These are phyloP conservation scores for Cokeromyces recurvatus DNA, from an alignment of 371 early-diverging fungal genomes.

Conservation along the genomic window DNA sequence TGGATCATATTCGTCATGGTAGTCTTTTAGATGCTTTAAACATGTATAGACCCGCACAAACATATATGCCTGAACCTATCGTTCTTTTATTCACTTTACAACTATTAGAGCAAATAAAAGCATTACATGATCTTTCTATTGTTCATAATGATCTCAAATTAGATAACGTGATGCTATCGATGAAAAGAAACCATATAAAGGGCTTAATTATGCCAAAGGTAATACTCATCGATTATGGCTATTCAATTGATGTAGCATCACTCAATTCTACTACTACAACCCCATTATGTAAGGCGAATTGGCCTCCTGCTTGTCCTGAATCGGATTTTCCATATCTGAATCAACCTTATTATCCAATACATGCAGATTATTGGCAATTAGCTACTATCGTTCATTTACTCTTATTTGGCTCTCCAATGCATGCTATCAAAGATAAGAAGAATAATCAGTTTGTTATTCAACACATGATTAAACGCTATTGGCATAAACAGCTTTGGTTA, in stretches of 20 bases:
- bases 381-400: slow-evolving; percentile 32
- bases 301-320: slow-evolving; percentile 25
- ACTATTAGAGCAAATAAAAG: slow-evolving; percentile 20
- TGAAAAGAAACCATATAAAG: background rate
- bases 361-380: slow-evolving; percentile 41
- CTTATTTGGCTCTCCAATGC: slow-evolving; percentile 28
- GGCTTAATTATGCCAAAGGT: slow-evolving; percentile 8
- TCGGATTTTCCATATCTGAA: slow-evolving; percentile 12
- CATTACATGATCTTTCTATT: slow-evolving; percentile 29
- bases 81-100: slow-evolving; percentile 19
- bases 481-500: slow-evolving; percentile 34
- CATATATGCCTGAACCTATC: slow-evolving; percentile 35
- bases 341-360: slow-evolving; percentile 18
- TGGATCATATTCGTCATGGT: slow-evolving; percentile 22
- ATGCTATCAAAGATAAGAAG: background rate
- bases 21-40: slow-evolving; percentile 37
- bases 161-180: slow-evolving; percentile 34
- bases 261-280: background rate
- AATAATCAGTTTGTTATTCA: slow-evolving; percentile 10
- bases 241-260: slow-evolving; percentile 32
- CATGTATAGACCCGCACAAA: background rate
- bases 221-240: slow-evolving; percentile 44
- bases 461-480: slow-evolving; percentile 36
- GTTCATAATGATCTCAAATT: slow-evolving; percentile 47
- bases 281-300: slow-evolving; percentile 18